Conservation (phyloP, 805 yeast genomes). For the Middelhovenomyces tepae region DNA sequence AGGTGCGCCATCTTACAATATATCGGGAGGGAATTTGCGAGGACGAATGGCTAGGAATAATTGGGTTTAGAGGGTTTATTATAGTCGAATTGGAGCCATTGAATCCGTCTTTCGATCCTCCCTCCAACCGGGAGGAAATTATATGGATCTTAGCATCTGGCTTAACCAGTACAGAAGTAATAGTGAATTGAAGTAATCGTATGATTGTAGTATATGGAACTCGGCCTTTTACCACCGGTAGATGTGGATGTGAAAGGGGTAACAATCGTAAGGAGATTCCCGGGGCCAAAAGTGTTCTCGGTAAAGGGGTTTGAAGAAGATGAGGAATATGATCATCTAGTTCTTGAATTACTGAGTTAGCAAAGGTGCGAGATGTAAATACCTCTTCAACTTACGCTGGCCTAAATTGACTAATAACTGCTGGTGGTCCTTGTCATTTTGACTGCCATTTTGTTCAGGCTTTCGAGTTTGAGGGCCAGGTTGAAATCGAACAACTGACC, state of each 20-base stretch:
- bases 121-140: constrained; percentile 14
- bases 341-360: constrained; percentile 13
- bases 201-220: constrained; percentile 21
- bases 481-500: too few relatives aligned
- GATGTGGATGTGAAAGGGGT: constrained; percentile 23
- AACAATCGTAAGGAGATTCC: constrained; percentile 21
- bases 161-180: constrained; percentile 23
- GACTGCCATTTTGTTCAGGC: too few relatives aligned
- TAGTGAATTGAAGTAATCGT: constrained; percentile 22
- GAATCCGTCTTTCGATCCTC: too few relatives aligned
- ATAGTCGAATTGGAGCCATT: too few relatives aligned
- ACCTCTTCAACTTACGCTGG: constrained; percentile 6
- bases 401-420: constrained; percentile 25
- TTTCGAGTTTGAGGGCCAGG: too few relatives aligned
- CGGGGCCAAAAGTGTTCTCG: constrained; percentile 21
- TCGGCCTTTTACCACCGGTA: constrained; percentile 22
- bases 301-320: constrained; percentile 20
- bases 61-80: too few relatives aligned
- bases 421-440: constrained; percentile 12
- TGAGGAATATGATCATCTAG: constrained; percentile 21
- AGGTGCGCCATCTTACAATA: constrained; percentile 12
- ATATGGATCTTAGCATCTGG: constrained; percentile 19
- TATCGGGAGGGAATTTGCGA: constrained; percentile 5
- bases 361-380: not conserved
- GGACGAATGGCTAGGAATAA: constrained; percentile 2